These are phyloP conservation scores for Aspergillus niger DNA, from an alignment of 2,329 filamentous ascomycete species.

Conservation along the genomic window DNA sequence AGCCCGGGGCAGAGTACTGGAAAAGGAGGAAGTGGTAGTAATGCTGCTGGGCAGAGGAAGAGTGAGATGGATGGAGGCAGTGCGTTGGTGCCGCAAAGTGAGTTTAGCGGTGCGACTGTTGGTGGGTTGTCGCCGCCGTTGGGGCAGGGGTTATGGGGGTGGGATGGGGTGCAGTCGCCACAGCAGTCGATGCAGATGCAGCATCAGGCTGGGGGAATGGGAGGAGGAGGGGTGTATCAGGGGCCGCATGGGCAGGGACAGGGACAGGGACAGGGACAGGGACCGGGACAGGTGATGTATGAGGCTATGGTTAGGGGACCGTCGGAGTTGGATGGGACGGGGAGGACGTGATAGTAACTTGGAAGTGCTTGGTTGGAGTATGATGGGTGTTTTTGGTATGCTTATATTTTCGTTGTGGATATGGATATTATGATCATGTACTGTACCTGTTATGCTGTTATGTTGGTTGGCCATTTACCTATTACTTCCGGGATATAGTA, in stretches of 20 bases:
- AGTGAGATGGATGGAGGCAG: slow-evolving; percentile 7
- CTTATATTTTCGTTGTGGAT: background rate
- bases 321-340: slow-evolving; percentile 22
- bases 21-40: background rate
- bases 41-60: slow-evolving; percentile 15
- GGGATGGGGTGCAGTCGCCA: background rate
- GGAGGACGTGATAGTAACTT: background rate
- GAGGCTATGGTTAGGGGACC: slow-evolving; percentile 8
- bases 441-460: too few relatives aligned
- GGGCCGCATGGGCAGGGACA: background rate
- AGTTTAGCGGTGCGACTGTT: background rate
- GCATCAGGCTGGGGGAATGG: background rate
- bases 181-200: background rate
- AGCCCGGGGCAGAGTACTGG: slow-evolving; percentile 15
- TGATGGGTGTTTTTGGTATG: background rate
- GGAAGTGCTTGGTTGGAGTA: too few relatives aligned
- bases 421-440: too few relatives aligned
- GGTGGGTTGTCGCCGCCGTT: background rate
- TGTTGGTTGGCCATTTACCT: too few relatives aligned
- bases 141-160: background rate
- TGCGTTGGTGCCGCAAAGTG: background rate
- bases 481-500: too few relatives aligned
- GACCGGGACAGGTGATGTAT: background rate
- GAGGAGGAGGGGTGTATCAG: background rate
- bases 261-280: background rate